Evolutionary conservation across 73 alveolate genomes (phyloP).

Genomic region (Tetrahymena borealis): DNA sequence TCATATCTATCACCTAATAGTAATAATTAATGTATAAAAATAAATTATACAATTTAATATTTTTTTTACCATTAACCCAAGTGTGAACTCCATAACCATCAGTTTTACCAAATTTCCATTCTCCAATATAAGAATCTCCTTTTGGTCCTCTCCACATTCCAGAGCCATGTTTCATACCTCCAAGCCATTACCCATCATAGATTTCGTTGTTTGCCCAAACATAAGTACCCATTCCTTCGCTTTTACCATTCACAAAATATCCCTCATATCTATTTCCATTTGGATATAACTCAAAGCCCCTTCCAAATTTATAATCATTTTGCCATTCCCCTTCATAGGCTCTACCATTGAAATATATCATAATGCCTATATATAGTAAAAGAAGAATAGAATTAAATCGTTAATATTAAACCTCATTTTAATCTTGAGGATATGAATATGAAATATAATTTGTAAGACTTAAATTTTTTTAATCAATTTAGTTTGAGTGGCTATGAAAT

Average conservation of each 20-base stretch:
- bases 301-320: conserved; percentile 52
- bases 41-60: not conserved
- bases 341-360: conserved; percentile 42
- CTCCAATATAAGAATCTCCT: conserved; percentile 50
- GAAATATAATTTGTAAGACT: too few relatives aligned
- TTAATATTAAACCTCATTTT: not conserved
- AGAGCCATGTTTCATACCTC: conserved; percentile 53
- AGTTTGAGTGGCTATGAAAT: too few relatives aligned
- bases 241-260: conserved; percentile 47
- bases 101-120: conserved; percentile 55
- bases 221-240: conserved; percentile 36
- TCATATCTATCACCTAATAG: conserved; percentile 22
- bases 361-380: conserved; percentile 36
- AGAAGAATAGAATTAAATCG: not conserved
- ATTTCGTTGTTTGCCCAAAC: conserved; percentile 7
- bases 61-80: conserved; percentile 23
- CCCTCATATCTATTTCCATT: conserved; percentile 55
- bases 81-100: conserved; percentile 56
- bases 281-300: conserved; percentile 42
- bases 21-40: not conserved
- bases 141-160: conserved; percentile 41
- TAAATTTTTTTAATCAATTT: too few relatives aligned
- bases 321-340: conserved; percentile 54
- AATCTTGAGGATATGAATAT: too few relatives aligned
- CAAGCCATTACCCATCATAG: conserved; percentile 49